Percentiles rank a stretch among this genome's conserved stretches.
Conservation (phyloP, 257 asterid species). For the Ilex aquifolium region DNA sequence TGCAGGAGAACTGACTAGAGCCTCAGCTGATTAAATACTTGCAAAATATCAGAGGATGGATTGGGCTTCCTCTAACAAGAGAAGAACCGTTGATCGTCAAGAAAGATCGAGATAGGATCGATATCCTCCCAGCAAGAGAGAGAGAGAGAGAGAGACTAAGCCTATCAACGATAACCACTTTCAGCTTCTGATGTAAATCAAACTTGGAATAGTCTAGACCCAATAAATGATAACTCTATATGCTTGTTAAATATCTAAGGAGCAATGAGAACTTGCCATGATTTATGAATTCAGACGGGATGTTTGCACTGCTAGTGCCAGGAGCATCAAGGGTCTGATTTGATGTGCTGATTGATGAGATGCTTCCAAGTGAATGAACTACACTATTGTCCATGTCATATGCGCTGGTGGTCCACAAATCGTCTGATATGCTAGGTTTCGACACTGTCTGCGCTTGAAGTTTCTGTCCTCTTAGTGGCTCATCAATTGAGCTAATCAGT, state of each 20-base stretch:
- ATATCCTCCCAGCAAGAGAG: neutral
- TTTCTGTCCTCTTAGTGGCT: constrained; percentile 32
- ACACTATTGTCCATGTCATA: constrained; percentile 52
- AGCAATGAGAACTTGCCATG: constrained; percentile 47
- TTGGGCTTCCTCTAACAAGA: too few relatives aligned
- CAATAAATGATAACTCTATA: too few relatives aligned
- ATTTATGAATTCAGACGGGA: constrained; percentile 58
- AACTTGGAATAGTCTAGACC: too few relatives aligned
- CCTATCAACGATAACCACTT: too few relatives aligned
- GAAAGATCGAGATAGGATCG: neutral
- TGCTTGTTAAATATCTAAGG: neutral
- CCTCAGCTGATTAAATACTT: too few relatives aligned
- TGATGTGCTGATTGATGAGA: constrained; percentile 51
- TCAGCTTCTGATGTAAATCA: too few relatives aligned
- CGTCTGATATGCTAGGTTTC: constrained; percentile 41
- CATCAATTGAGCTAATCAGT: constrained; percentile 36
- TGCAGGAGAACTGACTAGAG: too few relatives aligned
- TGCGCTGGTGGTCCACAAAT: constrained; percentile 61
- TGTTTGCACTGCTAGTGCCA: constrained; percentile 40
- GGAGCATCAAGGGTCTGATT: constrained; percentile 45
- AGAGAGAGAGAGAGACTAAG: too few relatives aligned
- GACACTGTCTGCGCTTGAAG: constrained; percentile 19
- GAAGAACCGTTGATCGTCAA: too few relatives aligned
- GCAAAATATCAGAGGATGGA: too few relatives aligned
- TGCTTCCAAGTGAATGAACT: constrained; percentile 56